These are phyloP conservation scores for Amanita rubescens DNA, from an alignment of 768 basidiomycete species.

Conservation along the genomic window DNA sequence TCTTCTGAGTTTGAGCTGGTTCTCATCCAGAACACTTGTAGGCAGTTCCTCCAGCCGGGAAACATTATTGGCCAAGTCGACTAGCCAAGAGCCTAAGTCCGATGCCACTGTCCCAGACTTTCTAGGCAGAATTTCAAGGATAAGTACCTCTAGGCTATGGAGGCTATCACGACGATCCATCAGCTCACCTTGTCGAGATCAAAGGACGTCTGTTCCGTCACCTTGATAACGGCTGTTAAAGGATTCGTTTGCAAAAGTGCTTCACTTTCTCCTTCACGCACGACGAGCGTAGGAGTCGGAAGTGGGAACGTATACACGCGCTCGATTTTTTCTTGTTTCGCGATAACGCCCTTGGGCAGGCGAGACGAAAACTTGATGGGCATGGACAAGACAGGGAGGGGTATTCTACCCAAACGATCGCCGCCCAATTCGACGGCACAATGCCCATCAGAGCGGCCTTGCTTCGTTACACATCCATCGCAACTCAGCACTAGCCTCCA, in stretches of 20 bases:
- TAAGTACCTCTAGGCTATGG: no score
- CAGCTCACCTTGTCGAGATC: slow-evolving; percentile 78
- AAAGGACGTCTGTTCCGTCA: slow-evolving; percentile 81
- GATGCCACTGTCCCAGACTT: slow-evolving; percentile 95
- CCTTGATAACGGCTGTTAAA: slow-evolving; percentile 25
- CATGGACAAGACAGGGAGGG: slow-evolving; percentile 64
- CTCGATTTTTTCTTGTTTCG: slow-evolving; percentile 66
- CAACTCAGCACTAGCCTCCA: slow-evolving; percentile 63
- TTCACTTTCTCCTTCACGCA: background rate
- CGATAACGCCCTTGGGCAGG: slow-evolving; percentile 19
- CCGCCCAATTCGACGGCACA: slow-evolving; percentile 36
- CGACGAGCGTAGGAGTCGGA: background rate
- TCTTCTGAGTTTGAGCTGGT: background rate
- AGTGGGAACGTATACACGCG: slow-evolving; percentile 34
- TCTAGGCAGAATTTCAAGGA: slow-evolving; percentile 40
- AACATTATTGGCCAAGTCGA: slow-evolving; percentile 17
- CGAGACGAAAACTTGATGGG: slow-evolving; percentile 42
- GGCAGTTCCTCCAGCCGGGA: background rate
- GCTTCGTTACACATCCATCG: slow-evolving; percentile 4
- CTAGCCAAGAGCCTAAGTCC: slow-evolving; percentile 79
- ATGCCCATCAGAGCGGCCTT: slow-evolving; percentile 10
- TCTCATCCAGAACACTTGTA: background rate
- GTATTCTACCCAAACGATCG: slow-evolving; percentile 30
- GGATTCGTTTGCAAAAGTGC: background rate
- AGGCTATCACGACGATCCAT: no score